phyloP scores from a whole-genome alignment of 805 yeast genomes.

The Cyberlindnera euphorbiae region DNA sequence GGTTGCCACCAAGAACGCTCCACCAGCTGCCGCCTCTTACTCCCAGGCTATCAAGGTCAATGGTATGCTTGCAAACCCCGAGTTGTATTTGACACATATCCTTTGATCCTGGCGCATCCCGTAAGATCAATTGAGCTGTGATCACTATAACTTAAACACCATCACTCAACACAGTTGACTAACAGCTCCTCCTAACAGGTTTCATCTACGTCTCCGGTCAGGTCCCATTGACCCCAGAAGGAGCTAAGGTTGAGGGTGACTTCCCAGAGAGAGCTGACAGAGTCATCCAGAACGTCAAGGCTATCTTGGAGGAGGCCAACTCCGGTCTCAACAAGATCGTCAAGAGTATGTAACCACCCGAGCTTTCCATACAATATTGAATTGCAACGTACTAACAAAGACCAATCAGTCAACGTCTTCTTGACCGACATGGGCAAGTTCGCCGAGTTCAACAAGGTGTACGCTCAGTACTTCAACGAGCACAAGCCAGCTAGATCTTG shows the following conservation, averaged over 20 bases:
- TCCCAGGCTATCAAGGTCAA: slow-evolving; percentile 94
- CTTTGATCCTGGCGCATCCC: too few species aligned
- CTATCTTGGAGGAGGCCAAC: slow-evolving; percentile 79
- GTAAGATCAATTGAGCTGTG: too few species aligned
- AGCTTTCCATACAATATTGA: too few species aligned
- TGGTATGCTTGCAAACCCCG: slow-evolving; percentile 27
- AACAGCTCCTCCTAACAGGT: slow-evolving; percentile 32
- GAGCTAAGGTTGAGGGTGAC: slow-evolving; percentile 72
- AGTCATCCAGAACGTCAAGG: slow-evolving; percentile 60
- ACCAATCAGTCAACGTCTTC: slow-evolving; percentile 72
- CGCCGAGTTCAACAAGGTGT: slow-evolving; percentile 79
- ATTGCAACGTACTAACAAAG: too few species aligned
- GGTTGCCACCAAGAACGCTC: slow-evolving; percentile 74
- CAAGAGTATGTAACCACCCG: slow-evolving; percentile 46
- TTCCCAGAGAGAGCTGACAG: slow-evolving; percentile 77
- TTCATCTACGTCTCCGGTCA: slow-evolving; percentile 93
- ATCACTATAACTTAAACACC: too few species aligned
- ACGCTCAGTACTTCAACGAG: slow-evolving; percentile 64
- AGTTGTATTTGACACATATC: too few species aligned
- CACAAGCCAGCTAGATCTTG: slow-evolving; percentile 97
- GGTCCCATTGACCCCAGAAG: slow-evolving; percentile 82
- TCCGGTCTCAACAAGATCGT: slow-evolving; percentile 79
- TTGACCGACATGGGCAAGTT: slow-evolving; percentile 88
- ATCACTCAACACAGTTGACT: background rate
- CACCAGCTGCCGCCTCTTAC: slow-evolving; percentile 95